Evolutionary conservation across 305 asterid species (phyloP).

Genomic region (Fraxinus baroniana): DNA sequence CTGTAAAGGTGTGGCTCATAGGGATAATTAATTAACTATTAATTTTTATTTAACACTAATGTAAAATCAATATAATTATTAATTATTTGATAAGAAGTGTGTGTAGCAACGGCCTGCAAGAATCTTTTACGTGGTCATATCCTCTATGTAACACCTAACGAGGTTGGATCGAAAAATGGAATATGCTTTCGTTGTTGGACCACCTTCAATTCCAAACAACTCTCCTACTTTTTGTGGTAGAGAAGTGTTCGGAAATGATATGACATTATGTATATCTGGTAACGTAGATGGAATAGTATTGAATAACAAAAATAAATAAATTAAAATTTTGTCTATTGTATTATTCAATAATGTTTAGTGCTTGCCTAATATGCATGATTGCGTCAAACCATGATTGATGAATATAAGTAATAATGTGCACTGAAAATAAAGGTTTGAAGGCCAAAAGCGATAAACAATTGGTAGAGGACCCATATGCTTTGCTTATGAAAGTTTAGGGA

Average conservation of each 20-base stretch:
- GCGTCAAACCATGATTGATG: neutral
- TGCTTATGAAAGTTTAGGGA: neutral
- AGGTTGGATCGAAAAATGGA: neutral
- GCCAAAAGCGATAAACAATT: neutral
- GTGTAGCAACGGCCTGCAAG: neutral
- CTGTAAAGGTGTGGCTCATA: neutral
- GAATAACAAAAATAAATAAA: neutral
- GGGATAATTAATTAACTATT: neutral
- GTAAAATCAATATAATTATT: neutral
- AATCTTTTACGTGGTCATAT: neutral
- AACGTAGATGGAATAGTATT: too few relatives aligned
- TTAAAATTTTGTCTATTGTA: neutral
- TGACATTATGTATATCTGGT: too few relatives aligned
- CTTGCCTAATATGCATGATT: neutral
- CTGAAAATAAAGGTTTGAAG: neutral
- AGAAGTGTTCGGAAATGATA: neutral
- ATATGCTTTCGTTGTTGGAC: conserved; percentile 18
- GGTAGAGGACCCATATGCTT: neutral
- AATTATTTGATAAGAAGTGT: neutral
- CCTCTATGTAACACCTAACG: neutral
- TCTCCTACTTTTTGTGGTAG: neutral
- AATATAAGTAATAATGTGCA: neutral
- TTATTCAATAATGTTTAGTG: neutral
- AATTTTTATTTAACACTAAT: neutral
- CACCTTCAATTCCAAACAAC: neutral